phyloP scores from a whole-genome alignment of 768 basidiomycete species.

The Leucocoprinus birnbaumii region DNA sequence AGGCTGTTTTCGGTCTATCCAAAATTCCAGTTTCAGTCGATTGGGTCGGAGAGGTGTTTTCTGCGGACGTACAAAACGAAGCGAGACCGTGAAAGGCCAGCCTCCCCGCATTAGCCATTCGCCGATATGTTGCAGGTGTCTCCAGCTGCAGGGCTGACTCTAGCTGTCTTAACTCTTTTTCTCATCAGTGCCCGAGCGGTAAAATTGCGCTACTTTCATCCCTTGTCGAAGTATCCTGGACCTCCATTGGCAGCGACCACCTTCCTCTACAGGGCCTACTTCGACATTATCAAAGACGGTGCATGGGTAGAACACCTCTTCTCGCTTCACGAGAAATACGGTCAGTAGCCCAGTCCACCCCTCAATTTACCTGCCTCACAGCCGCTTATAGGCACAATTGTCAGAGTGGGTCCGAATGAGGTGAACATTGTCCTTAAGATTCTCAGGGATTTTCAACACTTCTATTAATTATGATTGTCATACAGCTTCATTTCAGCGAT shows the following conservation, averaged over 20 bases:
- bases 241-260: slow-evolving; percentile 30
- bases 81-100: neutral
- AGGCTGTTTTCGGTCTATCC: neutral
- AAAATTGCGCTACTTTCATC: slow-evolving; percentile 23
- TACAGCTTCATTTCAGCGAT: slow-evolving; percentile 40
- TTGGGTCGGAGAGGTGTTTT: neutral
- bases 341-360: slow-evolving; percentile 17
- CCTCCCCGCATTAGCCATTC: neutral
- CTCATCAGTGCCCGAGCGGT: slow-evolving; percentile 4
- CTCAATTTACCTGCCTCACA: neutral
- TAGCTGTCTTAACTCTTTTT: neutral
- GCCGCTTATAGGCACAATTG: slow-evolving; percentile 27
- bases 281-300: slow-evolving; percentile 33
- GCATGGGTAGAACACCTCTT: slow-evolving; percentile 33
- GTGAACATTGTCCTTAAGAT: slow-evolving; percentile 18
- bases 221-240: slow-evolving; percentile 29
- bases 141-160: neutral
- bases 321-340: slow-evolving; percentile 32
- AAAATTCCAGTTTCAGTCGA: neutral
- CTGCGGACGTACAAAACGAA: neutral
- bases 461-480: neutral
- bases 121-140: slow-evolving; percentile 4
- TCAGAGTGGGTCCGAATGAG: slow-evolving; percentile 38
- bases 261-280: slow-evolving; percentile 30
- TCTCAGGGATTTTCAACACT: neutral